Conservation (phyloP, 306 rosid genomes). For the Senna siamea region DNA sequence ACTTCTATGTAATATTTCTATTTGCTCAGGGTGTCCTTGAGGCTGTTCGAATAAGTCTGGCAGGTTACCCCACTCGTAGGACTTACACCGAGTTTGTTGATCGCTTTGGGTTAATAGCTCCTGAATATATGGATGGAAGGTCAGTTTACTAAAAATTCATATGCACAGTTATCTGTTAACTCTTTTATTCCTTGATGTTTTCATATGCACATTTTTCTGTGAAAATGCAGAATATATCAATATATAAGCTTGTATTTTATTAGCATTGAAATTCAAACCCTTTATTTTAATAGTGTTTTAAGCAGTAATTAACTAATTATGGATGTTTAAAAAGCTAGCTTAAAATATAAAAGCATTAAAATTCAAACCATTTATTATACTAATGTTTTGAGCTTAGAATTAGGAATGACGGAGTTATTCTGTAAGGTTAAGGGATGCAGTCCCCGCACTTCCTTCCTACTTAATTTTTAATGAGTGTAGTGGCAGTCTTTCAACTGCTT, state of each 20-base stretch:
- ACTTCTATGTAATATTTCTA: constrained; percentile 25
- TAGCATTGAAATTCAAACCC: not conserved
- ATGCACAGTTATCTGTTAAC: not conserved
- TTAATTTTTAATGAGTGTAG: constrained; percentile 7
- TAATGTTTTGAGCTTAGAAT: too few relatives aligned
- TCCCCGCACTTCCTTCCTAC: not conserved
- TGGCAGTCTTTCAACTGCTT: constrained; percentile 8
- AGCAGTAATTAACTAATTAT: too few relatives aligned
- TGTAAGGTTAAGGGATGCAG: too few relatives aligned
- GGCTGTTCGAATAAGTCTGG: constrained; percentile 97
- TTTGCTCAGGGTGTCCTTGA: constrained; percentile 87
- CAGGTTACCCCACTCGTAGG: constrained; percentile 96
- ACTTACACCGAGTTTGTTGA: constrained; percentile 86
- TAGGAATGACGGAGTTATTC: too few relatives aligned
- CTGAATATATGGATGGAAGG: constrained; percentile 78
- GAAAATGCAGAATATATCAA: too few relatives aligned
- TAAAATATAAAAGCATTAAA: too few relatives aligned
- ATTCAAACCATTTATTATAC: too few relatives aligned
- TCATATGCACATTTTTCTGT: too few relatives aligned
- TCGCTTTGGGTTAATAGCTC: constrained; percentile 88
- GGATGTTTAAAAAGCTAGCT: too few relatives aligned
- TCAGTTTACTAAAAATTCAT: constrained; percentile 43
- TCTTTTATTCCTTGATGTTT: constrained; percentile 24
- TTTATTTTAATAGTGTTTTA: not conserved
- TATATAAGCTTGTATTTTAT: not conserved